phyloP scores from a whole-genome alignment of 1,139 yeast species.

The Ogataea hybrid region DNA sequence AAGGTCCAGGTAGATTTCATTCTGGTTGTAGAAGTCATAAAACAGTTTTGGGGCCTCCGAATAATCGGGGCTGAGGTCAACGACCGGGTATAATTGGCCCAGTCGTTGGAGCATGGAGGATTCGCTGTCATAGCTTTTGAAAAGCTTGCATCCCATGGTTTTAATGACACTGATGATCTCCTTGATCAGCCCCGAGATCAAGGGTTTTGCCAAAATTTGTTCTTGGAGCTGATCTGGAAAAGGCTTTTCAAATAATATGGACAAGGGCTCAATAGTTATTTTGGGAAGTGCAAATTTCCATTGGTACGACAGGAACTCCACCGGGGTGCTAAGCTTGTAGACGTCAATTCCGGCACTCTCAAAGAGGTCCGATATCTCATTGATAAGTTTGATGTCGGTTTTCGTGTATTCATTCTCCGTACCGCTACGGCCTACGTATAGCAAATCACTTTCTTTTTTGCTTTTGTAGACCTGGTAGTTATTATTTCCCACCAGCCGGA shows the following conservation, averaged over 20 bases:
- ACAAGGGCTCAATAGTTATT: conserved; percentile 73
- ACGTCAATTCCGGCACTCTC: conserved; percentile 39
- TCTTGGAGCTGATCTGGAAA: conserved; percentile 54
- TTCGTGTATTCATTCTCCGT: conserved; percentile 28
- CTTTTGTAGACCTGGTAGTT: conserved; percentile 33
- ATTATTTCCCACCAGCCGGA: conserved; percentile 41
- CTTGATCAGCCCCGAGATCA: conserved; percentile 72
- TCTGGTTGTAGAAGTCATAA: conserved; percentile 56
- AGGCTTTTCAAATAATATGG: conserved; percentile 69
- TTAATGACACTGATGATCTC: conserved; percentile 74
- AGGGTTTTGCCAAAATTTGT: conserved; percentile 81
- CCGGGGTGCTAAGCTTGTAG: conserved; percentile 48
- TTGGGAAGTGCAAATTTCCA: conserved; percentile 84
- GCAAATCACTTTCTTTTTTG: conserved; percentile 34
- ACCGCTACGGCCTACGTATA: conserved; percentile 35
- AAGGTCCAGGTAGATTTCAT: conserved; percentile 65
- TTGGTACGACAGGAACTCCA: conserved; percentile 69
- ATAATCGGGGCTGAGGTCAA: conserved; percentile 34
- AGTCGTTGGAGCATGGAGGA: conserved; percentile 54
- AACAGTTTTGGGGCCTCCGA: conserved; percentile 52
- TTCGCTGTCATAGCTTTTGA: conserved; percentile 65
- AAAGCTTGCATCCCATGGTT: conserved; percentile 74
- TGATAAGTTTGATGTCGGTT: conserved; percentile 29
- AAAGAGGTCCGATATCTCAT: conserved; percentile 33
- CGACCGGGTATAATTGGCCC: conserved; percentile 44